These are phyloP conservation scores for Carex kokanica DNA, from an alignment of 176 grass and related monocot genomes.

Conservation along the genomic window DNA sequence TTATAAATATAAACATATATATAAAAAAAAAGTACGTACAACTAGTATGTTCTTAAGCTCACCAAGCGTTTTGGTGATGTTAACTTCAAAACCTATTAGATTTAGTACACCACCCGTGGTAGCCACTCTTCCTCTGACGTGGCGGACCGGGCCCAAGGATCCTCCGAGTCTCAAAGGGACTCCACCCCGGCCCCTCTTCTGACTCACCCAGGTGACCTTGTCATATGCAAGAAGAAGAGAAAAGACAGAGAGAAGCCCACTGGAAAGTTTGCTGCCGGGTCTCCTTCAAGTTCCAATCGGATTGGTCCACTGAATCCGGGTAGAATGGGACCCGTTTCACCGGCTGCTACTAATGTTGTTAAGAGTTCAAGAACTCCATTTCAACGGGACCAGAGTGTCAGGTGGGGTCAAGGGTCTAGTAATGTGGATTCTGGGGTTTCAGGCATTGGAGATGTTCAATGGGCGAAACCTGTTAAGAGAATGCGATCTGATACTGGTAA, in stretches of 20 bases:
- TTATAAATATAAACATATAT: too few species aligned
- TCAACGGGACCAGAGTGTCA: slow-evolving; percentile 52
- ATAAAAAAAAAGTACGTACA: too few species aligned
- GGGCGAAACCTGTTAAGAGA: slow-evolving; percentile 88
- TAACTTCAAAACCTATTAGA: too few species aligned
- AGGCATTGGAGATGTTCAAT: slow-evolving; percentile 82
- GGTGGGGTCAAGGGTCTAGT: slow-evolving; percentile 48
- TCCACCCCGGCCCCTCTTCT: slow-evolving; percentile 37
- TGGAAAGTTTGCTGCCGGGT: slow-evolving; percentile 25
- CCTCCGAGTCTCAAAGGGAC: slow-evolving; percentile 58
- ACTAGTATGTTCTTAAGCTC: too few species aligned
- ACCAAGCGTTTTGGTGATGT: too few species aligned
- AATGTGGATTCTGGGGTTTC: slow-evolving; percentile 29
- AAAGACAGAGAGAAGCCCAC: slow-evolving; percentile 58
- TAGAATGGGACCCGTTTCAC: slow-evolving; percentile 35
- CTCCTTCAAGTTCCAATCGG: slow-evolving; percentile 59
- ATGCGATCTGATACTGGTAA: slow-evolving; percentile 76
- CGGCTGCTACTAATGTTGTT: slow-evolving; percentile 26
- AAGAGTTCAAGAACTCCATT: slow-evolving; percentile 45
- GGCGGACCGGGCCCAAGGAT: slow-evolving; percentile 26
- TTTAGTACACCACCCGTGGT: slow-evolving; percentile 24
- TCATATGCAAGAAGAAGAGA: slow-evolving; percentile 93
- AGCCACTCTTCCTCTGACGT: slow-evolving; percentile 16
- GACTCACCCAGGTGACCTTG: slow-evolving; percentile 65
- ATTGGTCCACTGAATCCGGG: slow-evolving; percentile 58